phyloP scores from a whole-genome alignment of 495 filamentous ascomycete genomes.

The Penicillium robsamsonii region DNA sequence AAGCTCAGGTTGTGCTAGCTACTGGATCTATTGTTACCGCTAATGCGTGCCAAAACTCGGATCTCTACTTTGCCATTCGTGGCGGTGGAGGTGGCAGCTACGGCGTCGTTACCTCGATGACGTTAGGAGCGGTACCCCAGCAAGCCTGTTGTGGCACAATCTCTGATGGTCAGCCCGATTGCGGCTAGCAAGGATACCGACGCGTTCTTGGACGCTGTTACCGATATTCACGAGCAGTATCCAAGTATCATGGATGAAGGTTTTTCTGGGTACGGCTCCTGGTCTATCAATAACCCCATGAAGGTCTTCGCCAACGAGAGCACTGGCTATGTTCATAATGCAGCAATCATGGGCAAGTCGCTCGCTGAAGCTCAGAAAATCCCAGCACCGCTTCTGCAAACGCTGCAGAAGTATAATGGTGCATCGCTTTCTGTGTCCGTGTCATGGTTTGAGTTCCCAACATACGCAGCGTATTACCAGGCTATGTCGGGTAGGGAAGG shows the following conservation, averaged over 20 bases:
- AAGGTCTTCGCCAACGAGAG: conserved; percentile 26
- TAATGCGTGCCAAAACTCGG: conserved; percentile 45
- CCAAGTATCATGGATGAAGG: conserved; percentile 24
- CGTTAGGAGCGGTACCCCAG: conserved; percentile 43
- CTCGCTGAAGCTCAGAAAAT: conserved; percentile 20
- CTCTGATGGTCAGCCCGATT: conserved; percentile 15
- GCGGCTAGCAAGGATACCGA: conserved; percentile 9
- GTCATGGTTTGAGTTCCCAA: conserved; percentile 31
- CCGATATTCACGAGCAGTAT: conserved; percentile 15
- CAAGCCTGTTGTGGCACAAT: conserved; percentile 19
- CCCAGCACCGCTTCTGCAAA: conserved; percentile 23
- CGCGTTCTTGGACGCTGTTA: conserved; percentile 16
- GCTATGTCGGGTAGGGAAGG: conserved; percentile 29
- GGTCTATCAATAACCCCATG: conserved; percentile 27
- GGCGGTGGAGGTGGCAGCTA: conserved; percentile 46
- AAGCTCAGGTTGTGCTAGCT: conserved; percentile 50
- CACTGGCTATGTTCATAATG: conserved; percentile 34
- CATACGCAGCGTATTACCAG: conserved; percentile 35
- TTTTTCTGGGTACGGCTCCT: conserved; percentile 40
- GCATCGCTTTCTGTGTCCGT: conserved; percentile 28
- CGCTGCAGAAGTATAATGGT: conserved; percentile 26
- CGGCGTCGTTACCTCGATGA: conserved; percentile 44
- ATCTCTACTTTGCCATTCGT: conserved; percentile 57
- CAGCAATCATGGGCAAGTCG: conserved; percentile 30
- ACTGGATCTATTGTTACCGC: conserved; percentile 48